Evolutionary conservation across 768 basidiomycete genomes (phyloP), one percentile per base, ranked within the genome.

Genomic region (Boletus fagicola): DNA sequence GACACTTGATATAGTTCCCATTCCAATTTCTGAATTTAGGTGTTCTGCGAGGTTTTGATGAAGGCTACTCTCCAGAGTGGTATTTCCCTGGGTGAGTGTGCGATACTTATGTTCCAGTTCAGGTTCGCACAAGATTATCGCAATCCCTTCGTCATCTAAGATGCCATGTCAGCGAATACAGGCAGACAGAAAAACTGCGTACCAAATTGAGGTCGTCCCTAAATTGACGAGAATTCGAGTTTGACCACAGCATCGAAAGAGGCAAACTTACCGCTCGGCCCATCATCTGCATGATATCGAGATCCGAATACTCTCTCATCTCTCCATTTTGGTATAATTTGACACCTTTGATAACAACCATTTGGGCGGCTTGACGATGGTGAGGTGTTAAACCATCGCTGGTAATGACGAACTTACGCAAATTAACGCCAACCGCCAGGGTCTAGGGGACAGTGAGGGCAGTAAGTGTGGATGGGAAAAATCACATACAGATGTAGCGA

Each of bases 251-350:
- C 7, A 51, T 20, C 26, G 12, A 30, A 16, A 44, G 40, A 40
- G 3, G 35, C 1, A 44, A 53, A 49, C 85, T 70, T 68, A 92
- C 91, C 43, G 94, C 94, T 47, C 97, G 84, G 8, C 96, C 97
- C 56, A 98, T 83, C 96, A 98, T 98, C 72, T 97, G 95, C 80
- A 92, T 85, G 30, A 98, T 80, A 64, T 98, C 97, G 6, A 97
- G 79, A 68, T 97, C 95, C 0, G 89, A 88, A 71, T 97, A 97
- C 64, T 98, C 94, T 35, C 80, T 77, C 47, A 83, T 83, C 16
- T 76, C 76, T 45, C 80, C 83, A 50, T 87, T 88, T 60, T 86
- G 83, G 68, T 86, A 99, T 4, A 83, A 77, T 63, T 85, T 86
- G 24, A 96, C 94, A 4, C 95, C 96, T 65, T 92, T 93, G 64